These are phyloP conservation scores for Myriosclerotinia curreyana DNA, from an alignment of 2,329 filamentous ascomycete genomes.

Conservation along the genomic window DNA sequence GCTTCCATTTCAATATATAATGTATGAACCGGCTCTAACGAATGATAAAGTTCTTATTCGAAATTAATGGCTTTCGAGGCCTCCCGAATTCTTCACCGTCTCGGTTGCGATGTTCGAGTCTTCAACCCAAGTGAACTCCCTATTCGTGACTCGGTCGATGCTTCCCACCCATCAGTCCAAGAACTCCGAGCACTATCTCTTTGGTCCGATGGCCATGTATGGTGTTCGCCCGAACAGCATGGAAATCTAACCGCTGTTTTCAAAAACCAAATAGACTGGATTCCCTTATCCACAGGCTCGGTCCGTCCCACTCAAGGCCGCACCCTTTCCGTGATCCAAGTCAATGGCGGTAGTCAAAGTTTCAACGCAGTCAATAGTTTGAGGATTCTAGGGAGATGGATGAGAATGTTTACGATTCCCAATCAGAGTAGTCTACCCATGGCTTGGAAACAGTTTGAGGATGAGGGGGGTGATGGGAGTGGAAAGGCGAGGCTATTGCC, in stretches of 20 bases:
- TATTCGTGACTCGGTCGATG: constrained; percentile 56
- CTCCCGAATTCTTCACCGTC: constrained; percentile 57
- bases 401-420: constrained; percentile 66
- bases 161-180: constrained; percentile 58
- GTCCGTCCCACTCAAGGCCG: constrained; percentile 65
- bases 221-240: constrained; percentile 65
- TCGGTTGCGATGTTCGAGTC: constrained; percentile 64
- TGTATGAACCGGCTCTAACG: neutral
- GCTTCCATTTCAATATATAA: neutral
- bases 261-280: constrained; percentile 71
- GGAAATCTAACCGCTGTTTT: constrained; percentile 65
- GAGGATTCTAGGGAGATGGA: constrained; percentile 65
- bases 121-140: constrained; percentile 58
- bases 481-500: constrained; percentile 48
- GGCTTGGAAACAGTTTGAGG: constrained; percentile 61
- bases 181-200: constrained; percentile 58
- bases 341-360: constrained; percentile 61
- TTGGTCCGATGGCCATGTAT: constrained; percentile 66
- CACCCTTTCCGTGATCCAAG: constrained; percentile 60
- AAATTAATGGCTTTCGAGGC: constrained; percentile 58
- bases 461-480: constrained; percentile 44
- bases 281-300: constrained; percentile 58
- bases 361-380: constrained; percentile 67
- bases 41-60: constrained; percentile 52
- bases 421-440: constrained; percentile 63